Base-by-base conservation (phyloP, 495 filamentous ascomycete genomes). In the Penicillium turbatum region DNA sequence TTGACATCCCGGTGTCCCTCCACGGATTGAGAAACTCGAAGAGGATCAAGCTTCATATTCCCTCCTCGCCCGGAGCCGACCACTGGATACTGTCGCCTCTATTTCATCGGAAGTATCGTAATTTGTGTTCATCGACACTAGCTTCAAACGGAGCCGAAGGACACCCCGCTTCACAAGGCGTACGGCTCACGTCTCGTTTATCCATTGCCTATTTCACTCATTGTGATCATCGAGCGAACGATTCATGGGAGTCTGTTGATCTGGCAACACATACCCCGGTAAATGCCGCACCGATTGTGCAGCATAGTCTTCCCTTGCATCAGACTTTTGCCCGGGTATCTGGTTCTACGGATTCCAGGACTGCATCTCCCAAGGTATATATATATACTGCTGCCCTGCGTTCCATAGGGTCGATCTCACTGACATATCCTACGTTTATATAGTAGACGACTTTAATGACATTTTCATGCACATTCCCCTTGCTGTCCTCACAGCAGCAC, bases 401-500 rank as follows among this genome's bases (percentile, higher is more conserved):
- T 24, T 24, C 4, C 21, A 24, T 24, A 24, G 2, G 2, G 21
- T 24, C 16, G 54, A 38, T 27, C 31, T 53, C 35, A 29, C 31
- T 48, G 35, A 49, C 10, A 3, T 19, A 4, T 31, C 38, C 27
- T 37, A 37, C 54, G 45, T 17, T 19, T 16, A 24, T 2, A 24
- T 24, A 51, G 35, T 30, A 34, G 24, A 51, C 39, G 59, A 51
- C 49, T 55, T 60, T 58, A 50, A 60, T 60, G 49, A 54, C 52
- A 54, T 30, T 57, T 11, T 58, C 56, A 58, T 62, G 54, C 59
- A 55, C 61, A 64, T 55, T 48, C 41, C 37, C 49, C 48, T 48
- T 34, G 42, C 39, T 35, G 12, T 38, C 29, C 11, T 54, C 44
- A 42, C 48, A 59, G 48, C 56, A 61, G 37, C 56, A 54, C 55